phyloP scores from a whole-genome alignment of 2,329 filamentous ascomycete genomes.

The Lachnellula subtilissima region DNA sequence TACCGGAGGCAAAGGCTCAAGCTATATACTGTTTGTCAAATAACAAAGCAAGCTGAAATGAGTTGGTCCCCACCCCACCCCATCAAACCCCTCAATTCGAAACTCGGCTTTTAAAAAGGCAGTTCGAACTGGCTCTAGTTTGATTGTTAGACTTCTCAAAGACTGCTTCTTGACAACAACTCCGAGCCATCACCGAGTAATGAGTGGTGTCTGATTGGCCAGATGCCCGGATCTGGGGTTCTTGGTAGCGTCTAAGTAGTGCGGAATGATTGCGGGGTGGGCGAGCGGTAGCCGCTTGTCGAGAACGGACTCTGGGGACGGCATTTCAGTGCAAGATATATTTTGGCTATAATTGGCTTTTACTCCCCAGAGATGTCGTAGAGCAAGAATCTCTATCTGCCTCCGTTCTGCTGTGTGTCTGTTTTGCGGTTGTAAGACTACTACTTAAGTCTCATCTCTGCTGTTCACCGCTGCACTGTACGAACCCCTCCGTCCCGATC shows the following conservation, averaged over 20 bases:
- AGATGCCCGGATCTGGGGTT: slow-evolving; percentile 9
- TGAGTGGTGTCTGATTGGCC: slow-evolving; percentile 3
- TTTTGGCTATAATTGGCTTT: slow-evolving; percentile 13
- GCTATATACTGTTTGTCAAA: no score
- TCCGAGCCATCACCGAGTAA: slow-evolving; percentile 12
- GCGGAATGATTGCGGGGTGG: slow-evolving; percentile 9
- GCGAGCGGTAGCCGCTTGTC: background rate
- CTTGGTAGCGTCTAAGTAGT: background rate
- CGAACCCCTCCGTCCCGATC: background rate
- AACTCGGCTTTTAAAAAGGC: background rate
- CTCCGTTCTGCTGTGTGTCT: background rate
- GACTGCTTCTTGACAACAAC: background rate
- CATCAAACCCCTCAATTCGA: background rate
- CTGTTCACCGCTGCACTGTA: background rate
- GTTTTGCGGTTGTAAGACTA: background rate
- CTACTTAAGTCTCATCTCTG: background rate
- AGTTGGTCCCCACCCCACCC: no score
- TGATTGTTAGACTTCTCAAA: no score
- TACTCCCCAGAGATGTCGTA: background rate
- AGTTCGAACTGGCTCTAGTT: background rate
- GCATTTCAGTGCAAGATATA: slow-evolving; percentile 7
- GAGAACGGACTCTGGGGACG: slow-evolving; percentile 8
- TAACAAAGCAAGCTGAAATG: no score
- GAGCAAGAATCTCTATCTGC: no score
- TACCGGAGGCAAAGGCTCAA: no score